phyloP scores from a whole-genome alignment of 768 basidiomycete species.

The Mycena belliarum region DNA sequence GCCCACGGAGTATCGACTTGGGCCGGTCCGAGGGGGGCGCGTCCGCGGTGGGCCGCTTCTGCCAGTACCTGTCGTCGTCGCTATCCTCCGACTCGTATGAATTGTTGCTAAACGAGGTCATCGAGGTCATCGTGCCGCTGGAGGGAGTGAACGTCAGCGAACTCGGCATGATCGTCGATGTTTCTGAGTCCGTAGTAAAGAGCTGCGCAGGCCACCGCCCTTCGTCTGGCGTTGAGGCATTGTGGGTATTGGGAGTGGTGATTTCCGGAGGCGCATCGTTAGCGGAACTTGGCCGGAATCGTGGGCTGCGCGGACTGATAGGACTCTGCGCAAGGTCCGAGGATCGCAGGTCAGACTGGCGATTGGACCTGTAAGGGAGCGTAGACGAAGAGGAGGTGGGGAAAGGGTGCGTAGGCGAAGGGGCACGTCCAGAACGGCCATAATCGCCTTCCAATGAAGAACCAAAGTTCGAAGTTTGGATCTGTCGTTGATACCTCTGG shows the following conservation, averaged over 20 bases:
- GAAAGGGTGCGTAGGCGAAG: slow-evolving; percentile 29
- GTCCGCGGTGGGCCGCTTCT: slow-evolving; percentile 38
- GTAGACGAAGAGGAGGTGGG: slow-evolving; percentile 10
- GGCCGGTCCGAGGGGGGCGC: no score
- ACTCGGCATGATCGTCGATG: slow-evolving; percentile 7
- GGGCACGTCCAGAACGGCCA: slow-evolving; percentile 40
- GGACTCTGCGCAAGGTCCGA: slow-evolving; percentile 65
- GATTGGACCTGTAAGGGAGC: slow-evolving; percentile 22
- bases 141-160: slow-evolving; percentile 15
- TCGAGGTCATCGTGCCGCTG: slow-evolving; percentile 23
- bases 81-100: slow-evolving; percentile 42
- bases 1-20: slow-evolving; percentile 36
- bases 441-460: slow-evolving; percentile 37
- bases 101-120: slow-evolving; percentile 31
- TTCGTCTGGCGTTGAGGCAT: background rate
- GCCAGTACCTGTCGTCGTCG: slow-evolving; percentile 47
- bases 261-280: slow-evolving; percentile 24
- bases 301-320: slow-evolving; percentile 51
- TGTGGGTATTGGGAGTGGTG: background rate
- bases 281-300: slow-evolving; percentile 31
- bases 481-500: slow-evolving; percentile 30
- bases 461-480: slow-evolving; percentile 41
- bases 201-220: slow-evolving; percentile 7
- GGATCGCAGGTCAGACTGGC: slow-evolving; percentile 43
- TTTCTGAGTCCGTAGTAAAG: slow-evolving; percentile 1